These are phyloP conservation scores for Corylus heterophylla DNA, from an alignment of 306 rosid species.

Conservation along the genomic window DNA sequence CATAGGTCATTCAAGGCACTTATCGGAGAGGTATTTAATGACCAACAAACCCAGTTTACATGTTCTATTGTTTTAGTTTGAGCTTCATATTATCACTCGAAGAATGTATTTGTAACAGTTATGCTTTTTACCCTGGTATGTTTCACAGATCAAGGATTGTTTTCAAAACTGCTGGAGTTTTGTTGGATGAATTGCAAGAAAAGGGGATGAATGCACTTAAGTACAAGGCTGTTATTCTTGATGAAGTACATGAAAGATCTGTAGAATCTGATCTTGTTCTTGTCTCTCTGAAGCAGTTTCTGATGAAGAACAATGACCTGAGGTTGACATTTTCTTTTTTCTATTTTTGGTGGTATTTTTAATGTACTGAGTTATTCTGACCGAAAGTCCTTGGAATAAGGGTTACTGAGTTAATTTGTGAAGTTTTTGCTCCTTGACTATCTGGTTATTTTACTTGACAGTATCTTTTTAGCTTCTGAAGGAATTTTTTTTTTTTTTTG, in stretches of 20 bases:
- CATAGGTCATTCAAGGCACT: slow-evolving; percentile 73
- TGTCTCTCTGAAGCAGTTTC: slow-evolving; percentile 81
- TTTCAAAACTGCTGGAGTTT: slow-evolving; percentile 93
- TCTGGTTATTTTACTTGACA: neutral
- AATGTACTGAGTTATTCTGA: neutral
- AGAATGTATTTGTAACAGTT: neutral
- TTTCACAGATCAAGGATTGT: slow-evolving; percentile 63
- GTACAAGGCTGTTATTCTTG: slow-evolving; percentile 85
- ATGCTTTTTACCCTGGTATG: neutral
- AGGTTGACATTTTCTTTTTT: slow-evolving; percentile 52
- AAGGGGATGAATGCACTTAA: slow-evolving; percentile 69
- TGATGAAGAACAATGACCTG: slow-evolving; percentile 65
- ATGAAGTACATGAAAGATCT: slow-evolving; percentile 97
- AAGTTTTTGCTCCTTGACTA: neutral
- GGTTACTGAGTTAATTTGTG: neutral
- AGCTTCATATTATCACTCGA: neutral
- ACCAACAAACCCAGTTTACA: neutral
- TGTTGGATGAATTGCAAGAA: slow-evolving; percentile 84
- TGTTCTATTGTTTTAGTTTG: slow-evolving; percentile 5
- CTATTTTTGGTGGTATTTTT: slow-evolving; percentile 11
- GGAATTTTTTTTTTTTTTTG: neutral
- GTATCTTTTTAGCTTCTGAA: neutral
- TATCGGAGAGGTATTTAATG: slow-evolving; percentile 52
- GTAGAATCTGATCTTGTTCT: slow-evolving; percentile 93
- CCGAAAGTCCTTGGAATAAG: neutral